These are phyloP conservation scores for Harringtonia aguacate DNA, from an alignment of 2,329 filamentous ascomycete genomes.

Conservation along the genomic window DNA sequence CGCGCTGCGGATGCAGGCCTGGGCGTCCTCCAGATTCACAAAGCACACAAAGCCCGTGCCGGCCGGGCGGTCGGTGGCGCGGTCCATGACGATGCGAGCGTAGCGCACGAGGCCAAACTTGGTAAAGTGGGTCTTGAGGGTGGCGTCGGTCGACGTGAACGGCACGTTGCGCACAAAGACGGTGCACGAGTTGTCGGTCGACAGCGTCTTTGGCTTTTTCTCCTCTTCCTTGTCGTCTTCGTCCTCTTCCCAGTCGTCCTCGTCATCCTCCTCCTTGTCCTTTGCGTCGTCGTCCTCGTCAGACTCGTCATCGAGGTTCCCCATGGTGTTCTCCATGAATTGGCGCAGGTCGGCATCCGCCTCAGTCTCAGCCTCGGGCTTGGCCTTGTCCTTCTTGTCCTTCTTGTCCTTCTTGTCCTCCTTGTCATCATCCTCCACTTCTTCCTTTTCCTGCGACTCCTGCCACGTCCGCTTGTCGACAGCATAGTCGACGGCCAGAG, in stretches of 20 bases:
- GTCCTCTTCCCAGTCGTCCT: conserved; percentile 22
- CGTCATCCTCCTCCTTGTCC: conserved; percentile 29
- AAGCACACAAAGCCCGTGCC: conserved; percentile 97
- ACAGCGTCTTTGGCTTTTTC: conserved; percentile 22
- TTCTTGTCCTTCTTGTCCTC: conserved; percentile 21
- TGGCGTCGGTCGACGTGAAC: conserved; percentile 75
- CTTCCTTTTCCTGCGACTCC: conserved; percentile 38
- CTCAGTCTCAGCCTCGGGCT: conserved; percentile 18
- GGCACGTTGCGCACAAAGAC: conserved; percentile 92
- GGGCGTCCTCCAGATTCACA: conserved; percentile 63
- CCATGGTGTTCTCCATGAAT: conserved; percentile 47
- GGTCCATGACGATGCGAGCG: conserved; percentile 83
- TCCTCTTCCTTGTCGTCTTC: conserved; percentile 18
- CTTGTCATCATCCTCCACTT: conserved; percentile 17
- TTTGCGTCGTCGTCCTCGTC: conserved; percentile 37
- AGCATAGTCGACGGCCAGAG: conserved; percentile 91
- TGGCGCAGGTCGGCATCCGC: conserved; percentile 34
- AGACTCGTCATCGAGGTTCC: conserved; percentile 47
- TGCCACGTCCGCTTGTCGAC: conserved; percentile 87
- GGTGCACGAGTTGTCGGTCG: conserved; percentile 59
- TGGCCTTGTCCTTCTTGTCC: conserved; percentile 15
- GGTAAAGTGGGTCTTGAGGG: conserved; percentile 75
- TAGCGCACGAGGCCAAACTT: conserved; percentile 84
- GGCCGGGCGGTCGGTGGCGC: conserved; percentile 71
- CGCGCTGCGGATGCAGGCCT: conserved; percentile 63